These are phyloP conservation scores for Drosera spatulata DNA, from an alignment of 179 eudicot genomes.

Conservation along the genomic window DNA sequence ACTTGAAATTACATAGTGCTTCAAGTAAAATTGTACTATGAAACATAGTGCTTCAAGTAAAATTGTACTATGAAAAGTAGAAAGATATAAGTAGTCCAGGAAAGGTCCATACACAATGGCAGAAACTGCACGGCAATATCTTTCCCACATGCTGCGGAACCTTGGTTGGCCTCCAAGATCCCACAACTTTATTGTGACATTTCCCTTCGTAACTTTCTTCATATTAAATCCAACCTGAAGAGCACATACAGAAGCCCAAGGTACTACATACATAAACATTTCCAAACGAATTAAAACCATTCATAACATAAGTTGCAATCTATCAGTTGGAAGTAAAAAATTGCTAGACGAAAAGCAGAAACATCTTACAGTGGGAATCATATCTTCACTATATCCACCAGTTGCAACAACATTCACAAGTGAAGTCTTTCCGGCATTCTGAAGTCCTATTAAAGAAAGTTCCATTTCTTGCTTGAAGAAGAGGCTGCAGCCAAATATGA, in stretches of 20 bases:
- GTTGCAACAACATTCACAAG: constrained; percentile 97
- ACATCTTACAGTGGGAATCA: constrained; percentile 91
- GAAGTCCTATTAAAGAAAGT: constrained; percentile 92
- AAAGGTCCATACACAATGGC: constrained; percentile 76
- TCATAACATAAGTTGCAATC: too few species aligned
- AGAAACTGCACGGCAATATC: constrained; percentile 99
- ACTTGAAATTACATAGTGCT: too few species aligned
- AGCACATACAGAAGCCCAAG: background rate
- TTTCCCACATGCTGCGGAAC: constrained; percentile 99
- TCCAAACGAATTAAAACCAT: background rate
- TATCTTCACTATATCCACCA: constrained; percentile 98
- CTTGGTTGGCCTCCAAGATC: constrained; percentile 99
- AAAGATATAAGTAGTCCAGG: background rate
- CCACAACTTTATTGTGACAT: constrained; percentile 97
- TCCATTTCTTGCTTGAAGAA: constrained; percentile 99
- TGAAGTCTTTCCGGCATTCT: constrained; percentile 98
- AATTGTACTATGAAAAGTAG: too few species aligned
- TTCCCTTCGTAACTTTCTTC: constrained; percentile 97
- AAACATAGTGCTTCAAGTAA: too few species aligned
- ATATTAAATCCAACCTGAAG: constrained; percentile 93
- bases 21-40: too few species aligned
- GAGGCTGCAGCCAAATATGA: constrained; percentile 44
- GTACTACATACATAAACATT: background rate
- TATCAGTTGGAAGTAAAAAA: too few species aligned
- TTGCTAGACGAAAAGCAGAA: background rate